Conservation (phyloP, 768 basidiomycete species). For the Collybia sordida region DNA sequence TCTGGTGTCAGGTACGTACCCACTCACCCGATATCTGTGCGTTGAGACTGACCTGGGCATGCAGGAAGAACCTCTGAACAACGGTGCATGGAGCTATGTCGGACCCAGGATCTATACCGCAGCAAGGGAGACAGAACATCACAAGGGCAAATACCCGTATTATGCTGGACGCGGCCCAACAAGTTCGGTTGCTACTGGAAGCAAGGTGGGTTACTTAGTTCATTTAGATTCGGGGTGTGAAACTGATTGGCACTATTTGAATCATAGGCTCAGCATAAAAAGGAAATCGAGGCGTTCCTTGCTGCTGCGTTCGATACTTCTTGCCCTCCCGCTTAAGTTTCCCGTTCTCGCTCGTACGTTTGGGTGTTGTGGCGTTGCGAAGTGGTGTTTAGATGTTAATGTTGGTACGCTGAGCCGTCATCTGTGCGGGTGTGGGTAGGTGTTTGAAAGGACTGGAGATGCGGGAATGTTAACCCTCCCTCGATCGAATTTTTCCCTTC, state of each 20-base stretch:
- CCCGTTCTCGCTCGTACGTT: too few relatives aligned
- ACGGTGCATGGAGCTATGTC: slow-evolving; percentile 96
- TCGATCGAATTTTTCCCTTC: too few relatives aligned
- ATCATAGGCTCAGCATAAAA: slow-evolving; percentile 77
- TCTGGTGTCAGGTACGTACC: slow-evolving; percentile 81
- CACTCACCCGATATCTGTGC: not conserved
- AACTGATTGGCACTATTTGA: slow-evolving; percentile 14
- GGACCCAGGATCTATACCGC: slow-evolving; percentile 93
- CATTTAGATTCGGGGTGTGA: too few relatives aligned
- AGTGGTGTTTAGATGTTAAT: too few relatives aligned
- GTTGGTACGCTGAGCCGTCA: too few relatives aligned
- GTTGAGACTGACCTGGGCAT: slow-evolving; percentile 3
- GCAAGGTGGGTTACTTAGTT: too few relatives aligned
- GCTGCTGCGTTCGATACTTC: slow-evolving; percentile 52
- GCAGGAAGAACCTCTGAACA: slow-evolving; percentile 94
- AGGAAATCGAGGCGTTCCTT: slow-evolving; percentile 81
- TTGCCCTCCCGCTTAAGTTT: not conserved
- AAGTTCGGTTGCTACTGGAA: slow-evolving; percentile 89
- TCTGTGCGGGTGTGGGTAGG: too few relatives aligned
- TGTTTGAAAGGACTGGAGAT: too few relatives aligned
- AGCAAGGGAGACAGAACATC: slow-evolving; percentile 86
- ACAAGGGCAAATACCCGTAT: slow-evolving; percentile 85
- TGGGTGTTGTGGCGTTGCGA: too few relatives aligned
- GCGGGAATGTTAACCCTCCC: too few relatives aligned
- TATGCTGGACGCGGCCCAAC: slow-evolving; percentile 94